Conservation (phyloP, 441 rosid genomes). For the Adansonia gregorii region DNA sequence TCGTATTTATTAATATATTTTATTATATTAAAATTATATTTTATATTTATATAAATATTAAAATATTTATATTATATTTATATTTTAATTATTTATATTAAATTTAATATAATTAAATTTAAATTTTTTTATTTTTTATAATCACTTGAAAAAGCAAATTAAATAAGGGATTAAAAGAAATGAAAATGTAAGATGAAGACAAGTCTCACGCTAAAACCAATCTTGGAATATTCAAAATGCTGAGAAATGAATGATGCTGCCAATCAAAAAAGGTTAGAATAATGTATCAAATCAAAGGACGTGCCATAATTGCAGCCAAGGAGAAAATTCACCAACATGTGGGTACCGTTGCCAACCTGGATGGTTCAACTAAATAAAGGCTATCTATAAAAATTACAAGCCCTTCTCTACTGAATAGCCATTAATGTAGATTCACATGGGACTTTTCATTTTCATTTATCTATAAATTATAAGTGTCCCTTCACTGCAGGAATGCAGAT, state of each 20-base stretch:
- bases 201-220: background rate
- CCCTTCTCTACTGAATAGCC: too few species aligned
- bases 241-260: background rate
- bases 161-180: background rate
- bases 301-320: background rate
- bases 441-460: too few species aligned
- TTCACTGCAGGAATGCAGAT: too few species aligned
- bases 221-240: background rate
- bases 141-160: background rate
- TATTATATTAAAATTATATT: too few species aligned
- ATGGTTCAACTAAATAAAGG: background rate
- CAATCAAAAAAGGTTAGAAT: background rate
- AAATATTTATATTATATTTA: too few species aligned
- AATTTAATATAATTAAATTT: too few species aligned
- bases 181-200: background rate
- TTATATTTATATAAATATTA: too few species aligned
- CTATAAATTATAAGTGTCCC: too few species aligned
- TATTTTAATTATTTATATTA: too few species aligned
- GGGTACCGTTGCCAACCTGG: constrained; percentile 19
- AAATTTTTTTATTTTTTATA: background rate
- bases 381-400: background rate
- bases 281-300: background rate
- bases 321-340: background rate
- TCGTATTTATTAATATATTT: too few species aligned
- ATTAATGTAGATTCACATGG: too few species aligned